phyloP scores from a whole-genome alignment of 176 grass and related monocot genomes.

The bread wheat (Triticum aestivum) region DNA sequence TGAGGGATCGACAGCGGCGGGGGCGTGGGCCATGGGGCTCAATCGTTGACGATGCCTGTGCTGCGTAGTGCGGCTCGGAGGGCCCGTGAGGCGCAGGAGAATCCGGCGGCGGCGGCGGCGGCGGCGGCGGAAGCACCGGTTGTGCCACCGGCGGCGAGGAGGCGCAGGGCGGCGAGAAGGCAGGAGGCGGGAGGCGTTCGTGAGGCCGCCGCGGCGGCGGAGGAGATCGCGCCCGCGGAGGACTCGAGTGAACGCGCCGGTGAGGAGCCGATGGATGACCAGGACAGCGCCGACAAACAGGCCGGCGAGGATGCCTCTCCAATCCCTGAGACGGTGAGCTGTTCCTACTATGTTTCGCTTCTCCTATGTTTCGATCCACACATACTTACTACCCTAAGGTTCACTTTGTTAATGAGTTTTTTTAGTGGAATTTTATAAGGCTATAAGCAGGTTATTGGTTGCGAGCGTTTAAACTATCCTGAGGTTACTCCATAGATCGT shows the following conservation, averaged over 20 bases:
- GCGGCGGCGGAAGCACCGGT: slow-evolving; percentile 33
- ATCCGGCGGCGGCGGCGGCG: slow-evolving; percentile 40
- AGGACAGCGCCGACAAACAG: slow-evolving; percentile 64
- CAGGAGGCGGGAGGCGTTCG: slow-evolving; percentile 13
- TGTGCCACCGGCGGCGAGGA: slow-evolving; percentile 35
- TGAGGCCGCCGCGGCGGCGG: slow-evolving; percentile 16
- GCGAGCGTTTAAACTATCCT: background rate
- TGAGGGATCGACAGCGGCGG: slow-evolving; percentile 4
- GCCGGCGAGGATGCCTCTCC: slow-evolving; percentile 55
- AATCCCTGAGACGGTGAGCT: slow-evolving; percentile 76
- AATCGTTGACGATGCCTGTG: slow-evolving; percentile 82
- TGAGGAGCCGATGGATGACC: slow-evolving; percentile 60
- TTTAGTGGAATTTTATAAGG: background rate
- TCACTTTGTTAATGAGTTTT: background rate
- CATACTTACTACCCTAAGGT: background rate
- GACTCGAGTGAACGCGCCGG: slow-evolving; percentile 26
- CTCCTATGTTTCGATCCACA: background rate
- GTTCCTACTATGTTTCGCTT: slow-evolving; percentile 8
- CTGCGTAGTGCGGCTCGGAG: slow-evolving; percentile 59
- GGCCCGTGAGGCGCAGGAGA: slow-evolving; percentile 69
- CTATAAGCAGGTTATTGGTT: background rate
- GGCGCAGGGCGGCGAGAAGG: slow-evolving; percentile 42
- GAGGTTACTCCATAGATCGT: background rate
- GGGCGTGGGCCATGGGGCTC: slow-evolving; percentile 29
- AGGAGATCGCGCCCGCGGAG: slow-evolving; percentile 52